Evolutionary conservation across 2,329 filamentous ascomycete species (phyloP).

Genomic region (Hypomyces rosellus): DNA sequence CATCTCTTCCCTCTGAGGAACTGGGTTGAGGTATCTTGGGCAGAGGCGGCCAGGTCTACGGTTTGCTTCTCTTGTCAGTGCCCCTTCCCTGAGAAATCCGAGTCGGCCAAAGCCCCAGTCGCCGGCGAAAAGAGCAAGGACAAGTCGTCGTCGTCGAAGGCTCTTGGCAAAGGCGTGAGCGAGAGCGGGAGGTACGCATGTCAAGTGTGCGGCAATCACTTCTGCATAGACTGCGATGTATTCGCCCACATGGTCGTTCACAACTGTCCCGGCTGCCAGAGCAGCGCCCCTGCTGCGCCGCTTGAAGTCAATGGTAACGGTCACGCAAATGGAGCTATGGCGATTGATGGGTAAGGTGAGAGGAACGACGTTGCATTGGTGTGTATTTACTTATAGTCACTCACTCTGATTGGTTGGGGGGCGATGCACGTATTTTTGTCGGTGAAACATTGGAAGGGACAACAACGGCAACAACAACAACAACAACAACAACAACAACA

Average conservation of each 20-base stretch:
- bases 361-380: neutral
- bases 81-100: slow-evolving; percentile 55
- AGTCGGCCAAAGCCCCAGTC: neutral
- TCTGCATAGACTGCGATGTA: slow-evolving; percentile 96
- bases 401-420: too few relatives aligned
- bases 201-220: slow-evolving; percentile 78
- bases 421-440: too few relatives aligned
- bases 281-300: slow-evolving; percentile 27
- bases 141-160: slow-evolving; percentile 15
- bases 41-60: slow-evolving; percentile 52
- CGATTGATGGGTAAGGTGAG: slow-evolving; percentile 31
- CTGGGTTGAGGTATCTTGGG: slow-evolving; percentile 87
- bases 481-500: too few relatives aligned
- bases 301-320: slow-evolving; percentile 25
- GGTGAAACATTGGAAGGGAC: too few relatives aligned
- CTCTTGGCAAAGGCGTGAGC: slow-evolving; percentile 58
- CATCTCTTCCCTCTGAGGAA: slow-evolving; percentile 86
- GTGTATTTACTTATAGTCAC: too few relatives aligned
- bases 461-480: too few relatives aligned
- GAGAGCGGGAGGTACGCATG: slow-evolving; percentile 88
- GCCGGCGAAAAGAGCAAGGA: slow-evolving; percentile 17
- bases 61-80: slow-evolving; percentile 75
- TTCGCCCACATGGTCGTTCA: slow-evolving; percentile 92
- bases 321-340: slow-evolving; percentile 38
- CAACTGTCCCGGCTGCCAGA: slow-evolving; percentile 88